phyloP scores from a whole-genome alignment of 2,329 filamentous ascomycete species.

The Didymella pinodella region DNA sequence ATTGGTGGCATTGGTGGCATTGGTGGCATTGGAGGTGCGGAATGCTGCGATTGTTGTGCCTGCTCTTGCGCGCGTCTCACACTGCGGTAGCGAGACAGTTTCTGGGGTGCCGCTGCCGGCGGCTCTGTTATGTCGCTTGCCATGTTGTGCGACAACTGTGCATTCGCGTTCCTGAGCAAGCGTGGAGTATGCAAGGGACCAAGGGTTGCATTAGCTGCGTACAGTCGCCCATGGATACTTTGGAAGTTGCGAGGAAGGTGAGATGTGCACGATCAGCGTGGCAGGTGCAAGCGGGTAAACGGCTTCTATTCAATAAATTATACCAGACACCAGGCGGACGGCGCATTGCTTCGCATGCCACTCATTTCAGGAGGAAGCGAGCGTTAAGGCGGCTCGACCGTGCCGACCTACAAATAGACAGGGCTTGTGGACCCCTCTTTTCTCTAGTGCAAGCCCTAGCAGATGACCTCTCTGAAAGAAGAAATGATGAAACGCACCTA shows the following conservation, averaged over 20 bases:
- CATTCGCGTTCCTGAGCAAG: constrained; percentile 21
- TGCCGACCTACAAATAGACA: constrained; percentile 13
- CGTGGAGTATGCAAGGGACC: constrained; percentile 22
- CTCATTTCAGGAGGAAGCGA: constrained; percentile 22
- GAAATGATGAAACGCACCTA: constrained; percentile 14
- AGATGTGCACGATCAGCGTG: constrained; percentile 14
- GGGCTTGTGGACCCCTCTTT: constrained; percentile 17
- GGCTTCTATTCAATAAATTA: constrained; percentile 27
- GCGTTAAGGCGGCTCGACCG: constrained; percentile 19
- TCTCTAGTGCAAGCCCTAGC: constrained; percentile 12
- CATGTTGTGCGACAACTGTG: constrained; percentile 41
- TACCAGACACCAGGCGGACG: constrained; percentile 12
- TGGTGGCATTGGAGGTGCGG: constrained; percentile 31
- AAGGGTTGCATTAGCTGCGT: constrained; percentile 12
- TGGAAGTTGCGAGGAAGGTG: not conserved
- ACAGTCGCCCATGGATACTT: constrained; percentile 15
- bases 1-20: constrained; percentile 34
- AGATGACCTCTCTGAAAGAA: constrained; percentile 9
- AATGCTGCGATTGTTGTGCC: constrained; percentile 23
- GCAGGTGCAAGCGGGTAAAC: constrained; percentile 36
- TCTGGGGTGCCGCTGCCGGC: constrained; percentile 44
- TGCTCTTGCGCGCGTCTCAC: constrained; percentile 58
- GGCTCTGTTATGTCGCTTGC: constrained; percentile 41
- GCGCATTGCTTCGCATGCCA: constrained; percentile 18
- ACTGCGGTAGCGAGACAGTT: constrained; percentile 67